phyloP scores from a whole-genome alignment of 2,329 filamentous ascomycete genomes.

The Ophiostoma himal-ulmi region DNA sequence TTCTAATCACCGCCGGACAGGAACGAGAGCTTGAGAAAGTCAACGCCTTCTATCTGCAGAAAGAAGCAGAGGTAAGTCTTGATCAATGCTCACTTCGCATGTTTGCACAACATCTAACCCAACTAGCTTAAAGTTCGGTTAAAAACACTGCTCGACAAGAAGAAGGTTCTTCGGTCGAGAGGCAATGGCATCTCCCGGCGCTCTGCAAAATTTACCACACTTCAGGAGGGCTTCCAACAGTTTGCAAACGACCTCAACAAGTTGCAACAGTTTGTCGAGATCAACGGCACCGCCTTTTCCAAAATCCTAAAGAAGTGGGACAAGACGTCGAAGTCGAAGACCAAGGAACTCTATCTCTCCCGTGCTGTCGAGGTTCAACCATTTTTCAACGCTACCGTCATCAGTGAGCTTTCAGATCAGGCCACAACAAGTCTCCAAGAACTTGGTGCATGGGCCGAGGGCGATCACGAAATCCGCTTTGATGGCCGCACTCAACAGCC shows the following conservation, averaged over 20 bases:
- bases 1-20: conserved; percentile 48
- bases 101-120: not conserved
- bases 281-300: conserved; percentile 95
- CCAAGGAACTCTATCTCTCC: conserved; percentile 94
- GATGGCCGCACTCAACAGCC: conserved; percentile 43
- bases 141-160: conserved; percentile 90
- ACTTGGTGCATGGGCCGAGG: conserved; percentile 93
- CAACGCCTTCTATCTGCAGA: conserved; percentile 95
- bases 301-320: conserved; percentile 99
- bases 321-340: conserved; percentile 98
- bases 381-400: conserved; percentile 95
- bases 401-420: conserved; percentile 93
- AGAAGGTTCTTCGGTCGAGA: conserved; percentile 79
- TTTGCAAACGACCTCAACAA: conserved; percentile 97
- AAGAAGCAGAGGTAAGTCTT: conserved; percentile 81
- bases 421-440: conserved; percentile 94
- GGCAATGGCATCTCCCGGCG: conserved; percentile 71
- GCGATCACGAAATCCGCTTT: conserved; percentile 77
- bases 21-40: conserved; percentile 98
- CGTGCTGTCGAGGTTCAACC: conserved; percentile 95
- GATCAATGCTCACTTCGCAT: not conserved
- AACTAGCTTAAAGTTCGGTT: conserved; percentile 82
- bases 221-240: conserved; percentile 95
- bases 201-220: conserved; percentile 86
- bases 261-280: conserved; percentile 95